These are phyloP conservation scores for Moringa oleifera DNA, from an alignment of 345 rosid genomes.

Conservation along the genomic window DNA sequence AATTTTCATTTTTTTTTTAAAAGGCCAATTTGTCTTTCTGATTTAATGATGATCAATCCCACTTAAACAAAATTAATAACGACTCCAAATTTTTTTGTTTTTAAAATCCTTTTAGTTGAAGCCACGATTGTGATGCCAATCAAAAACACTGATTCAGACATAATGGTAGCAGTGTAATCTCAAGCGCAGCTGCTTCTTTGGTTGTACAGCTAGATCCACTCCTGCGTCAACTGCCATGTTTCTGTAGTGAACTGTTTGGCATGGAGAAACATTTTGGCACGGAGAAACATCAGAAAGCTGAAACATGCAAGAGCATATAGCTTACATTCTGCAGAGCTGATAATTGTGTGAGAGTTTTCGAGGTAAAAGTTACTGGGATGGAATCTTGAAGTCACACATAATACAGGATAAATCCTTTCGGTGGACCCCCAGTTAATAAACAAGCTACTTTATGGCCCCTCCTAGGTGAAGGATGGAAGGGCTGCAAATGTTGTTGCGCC, in stretches of 20 bases:
- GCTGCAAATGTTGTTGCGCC: too few relatives aligned
- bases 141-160: slow-evolving; percentile 12
- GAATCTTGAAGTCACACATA: too few relatives aligned
- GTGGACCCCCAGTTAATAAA: too few relatives aligned
- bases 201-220: slow-evolving; percentile 33
- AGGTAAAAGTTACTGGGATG: slow-evolving; percentile 27
- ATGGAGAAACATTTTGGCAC: slow-evolving; percentile 42
- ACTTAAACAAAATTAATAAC: too few relatives aligned
- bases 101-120: too few relatives aligned
- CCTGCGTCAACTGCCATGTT: slow-evolving; percentile 54
- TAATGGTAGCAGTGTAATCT: slow-evolving; percentile 7
- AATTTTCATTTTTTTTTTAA: too few relatives aligned
- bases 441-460: too few relatives aligned
- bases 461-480: too few relatives aligned
- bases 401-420: too few relatives aligned
- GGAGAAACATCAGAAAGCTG: slow-evolving; percentile 19
- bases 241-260: slow-evolving; percentile 51
- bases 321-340: slow-evolving; percentile 69
- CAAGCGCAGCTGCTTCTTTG: slow-evolving; percentile 22
- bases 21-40: not conserved
- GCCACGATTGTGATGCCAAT: too few relatives aligned
- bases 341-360: slow-evolving; percentile 51
- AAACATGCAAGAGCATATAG: slow-evolving; percentile 21
- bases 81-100: too few relatives aligned
- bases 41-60: too few relatives aligned